These are phyloP conservation scores for Leishmania braziliensis DNA, from an alignment of 208 protist genomes.

Conservation along the genomic window DNA sequence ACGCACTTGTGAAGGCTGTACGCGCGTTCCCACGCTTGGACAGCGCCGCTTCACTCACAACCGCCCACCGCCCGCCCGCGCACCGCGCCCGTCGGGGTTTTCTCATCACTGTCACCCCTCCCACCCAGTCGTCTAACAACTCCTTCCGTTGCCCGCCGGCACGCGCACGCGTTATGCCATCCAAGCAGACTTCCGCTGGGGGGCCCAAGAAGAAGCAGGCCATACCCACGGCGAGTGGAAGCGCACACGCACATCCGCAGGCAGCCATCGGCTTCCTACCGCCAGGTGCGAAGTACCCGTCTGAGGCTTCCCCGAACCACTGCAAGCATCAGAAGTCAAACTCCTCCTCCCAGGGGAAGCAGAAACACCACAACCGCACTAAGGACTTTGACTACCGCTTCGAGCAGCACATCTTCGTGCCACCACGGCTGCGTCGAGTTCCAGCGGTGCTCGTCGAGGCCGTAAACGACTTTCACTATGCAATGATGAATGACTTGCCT, in stretches of 20 bases:
- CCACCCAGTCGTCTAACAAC: background rate
- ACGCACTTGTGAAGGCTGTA: background rate
- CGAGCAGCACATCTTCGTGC: slow-evolving; percentile 73
- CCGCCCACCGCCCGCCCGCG: background rate
- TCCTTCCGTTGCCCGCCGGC: background rate
- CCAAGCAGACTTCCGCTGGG: background rate
- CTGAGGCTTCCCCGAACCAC: background rate
- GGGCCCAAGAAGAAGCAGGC: background rate
- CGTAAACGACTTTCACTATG: slow-evolving; percentile 95
- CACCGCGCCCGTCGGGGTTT: background rate
- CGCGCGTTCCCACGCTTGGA: background rate
- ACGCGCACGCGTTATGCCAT: background rate
- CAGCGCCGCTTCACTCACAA: background rate
- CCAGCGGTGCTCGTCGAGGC: slow-evolving; percentile 79
- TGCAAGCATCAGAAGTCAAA: background rate
- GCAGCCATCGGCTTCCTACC: slow-evolving; percentile 52
- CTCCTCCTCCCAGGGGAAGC: background rate
- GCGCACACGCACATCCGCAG: slow-evolving; percentile 23
- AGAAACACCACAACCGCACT: slow-evolving; percentile 4
- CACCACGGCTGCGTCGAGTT: slow-evolving; percentile 60
- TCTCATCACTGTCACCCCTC: background rate
- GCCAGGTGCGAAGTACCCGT: slow-evolving; percentile 40
- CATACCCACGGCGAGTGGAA: background rate
- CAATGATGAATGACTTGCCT: slow-evolving; percentile 93
- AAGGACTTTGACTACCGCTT: slow-evolving; percentile 74